phyloP scores from a whole-genome alignment of 2,329 filamentous ascomycete genomes.

The Colletotrichum truncatum region DNA sequence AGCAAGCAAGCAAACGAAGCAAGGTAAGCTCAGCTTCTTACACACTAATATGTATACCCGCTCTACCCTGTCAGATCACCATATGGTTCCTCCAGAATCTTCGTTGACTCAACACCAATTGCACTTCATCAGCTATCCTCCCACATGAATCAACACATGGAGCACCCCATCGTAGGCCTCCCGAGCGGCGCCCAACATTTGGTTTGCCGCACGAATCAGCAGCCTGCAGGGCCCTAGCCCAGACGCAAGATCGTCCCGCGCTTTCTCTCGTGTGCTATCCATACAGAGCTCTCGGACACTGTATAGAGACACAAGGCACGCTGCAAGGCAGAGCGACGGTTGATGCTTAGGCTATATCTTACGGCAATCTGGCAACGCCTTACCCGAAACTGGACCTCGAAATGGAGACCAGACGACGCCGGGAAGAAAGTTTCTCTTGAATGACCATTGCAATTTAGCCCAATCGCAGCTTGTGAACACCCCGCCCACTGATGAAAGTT shows the following conservation, averaged over 20 bases:
- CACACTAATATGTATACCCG: not conserved
- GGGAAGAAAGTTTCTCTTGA: constrained; percentile 3
- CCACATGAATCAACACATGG: not conserved
- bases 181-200: not conserved
- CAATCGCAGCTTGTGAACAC: not conserved
- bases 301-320: not conserved
- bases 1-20: not conserved
- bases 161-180: not conserved
- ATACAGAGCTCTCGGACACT: not conserved
- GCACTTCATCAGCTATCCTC: not conserved
- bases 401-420: not conserved
- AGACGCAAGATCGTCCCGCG: not conserved
- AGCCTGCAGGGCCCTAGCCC: not conserved
- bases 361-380: constrained; percentile 11
- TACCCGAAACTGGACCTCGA: constrained; percentile 5
- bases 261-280: not conserved
- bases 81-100: not conserved
- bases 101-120: not conserved
- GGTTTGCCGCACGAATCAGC: not conserved
- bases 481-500: not conserved
- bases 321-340: constrained; percentile 13
- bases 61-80: not conserved
- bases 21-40: constrained; percentile 8
- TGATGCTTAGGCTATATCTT: not conserved
- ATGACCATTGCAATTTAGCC: constrained; percentile 2